Base-by-base conservation (phyloP, 352 stramenopile species). In the Pythium coloratum region DNA sequence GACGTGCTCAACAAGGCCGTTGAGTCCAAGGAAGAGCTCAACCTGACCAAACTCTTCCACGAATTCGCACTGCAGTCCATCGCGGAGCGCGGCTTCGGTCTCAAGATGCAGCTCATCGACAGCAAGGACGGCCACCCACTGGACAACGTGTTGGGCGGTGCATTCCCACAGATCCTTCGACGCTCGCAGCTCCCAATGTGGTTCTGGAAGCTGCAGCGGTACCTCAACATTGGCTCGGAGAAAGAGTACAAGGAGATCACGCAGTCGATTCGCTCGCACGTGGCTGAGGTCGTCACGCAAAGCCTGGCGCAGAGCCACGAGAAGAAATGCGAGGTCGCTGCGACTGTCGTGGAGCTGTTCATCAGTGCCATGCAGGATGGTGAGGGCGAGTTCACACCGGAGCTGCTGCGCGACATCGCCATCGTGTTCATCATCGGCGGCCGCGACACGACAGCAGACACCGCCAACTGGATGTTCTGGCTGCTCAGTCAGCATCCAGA, bases 401-500 rank as follows among this genome's bases (percentile, higher is more conserved):
- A 73, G 44, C 67, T 66, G 16, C 47, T 89, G 18, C 64, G 75
- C 13, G 76, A 89, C 65, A 60, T 89, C 34, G 72, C 74, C 8
- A 67, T 89, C 26, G 76, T 70, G 56, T 81, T 89, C 55, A 47
- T 82, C 5, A 62, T 86, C 47, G 81, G 62, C 36, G 81, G 80
- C 9, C 68, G 80, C 12, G 81, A 89, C 64, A 86, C 81, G 14
- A 84, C 80, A 7, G 72, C 81, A 1, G 72, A 73, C 38, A 76
- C 80, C 13, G 30, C 89, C 3, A 65, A 59, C 5, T 89, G 81
- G 81, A 28, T 81, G 6, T 44, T 82, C 16, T 81, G 76, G 42
- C 46, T 83, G 47, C 42, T 90, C 9, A 59, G 49, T 30, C 62
- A 58, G 49, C 59, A 89, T 54, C 80, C 76, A 2, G 47, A 81